A percentile compares a stretch with the other conserved stretches of the same genome.
phyloP scores from a whole-genome alignment of 345 rosid genomes.

The Eucalyptus polyanthemos region DNA sequence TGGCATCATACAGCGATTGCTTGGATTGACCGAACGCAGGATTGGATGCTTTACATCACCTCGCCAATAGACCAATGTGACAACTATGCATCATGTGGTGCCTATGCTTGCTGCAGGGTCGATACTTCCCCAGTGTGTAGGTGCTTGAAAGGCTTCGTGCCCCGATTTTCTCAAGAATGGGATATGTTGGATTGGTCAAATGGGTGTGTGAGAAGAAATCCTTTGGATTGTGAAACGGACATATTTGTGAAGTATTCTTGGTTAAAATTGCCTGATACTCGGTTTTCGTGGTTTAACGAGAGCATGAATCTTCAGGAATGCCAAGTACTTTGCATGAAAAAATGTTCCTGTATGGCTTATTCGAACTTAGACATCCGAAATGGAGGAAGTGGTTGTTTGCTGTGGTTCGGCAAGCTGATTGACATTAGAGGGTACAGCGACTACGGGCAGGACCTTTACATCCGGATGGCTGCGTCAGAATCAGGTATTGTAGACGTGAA shows the following conservation, averaged over 20 bases:
- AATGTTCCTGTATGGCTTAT: constrained; percentile 47
- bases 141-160: constrained; percentile 34
- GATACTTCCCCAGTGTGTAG: constrained; percentile 14
- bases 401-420: neutral
- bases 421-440: neutral
- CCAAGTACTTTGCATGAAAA: constrained; percentile 7
- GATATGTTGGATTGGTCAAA: constrained; percentile 7
- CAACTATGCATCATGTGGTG: constrained; percentile 18
- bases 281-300: constrained; percentile 1
- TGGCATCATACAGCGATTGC: constrained; percentile 17
- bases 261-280: constrained; percentile 35
- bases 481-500: neutral
- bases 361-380: constrained; percentile 16
- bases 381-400: constrained; percentile 8
- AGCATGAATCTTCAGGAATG: constrained; percentile 19
- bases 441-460: constrained; percentile 1
- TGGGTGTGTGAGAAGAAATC: constrained; percentile 32
- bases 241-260: constrained; percentile 9
- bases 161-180: constrained; percentile 22
- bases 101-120: constrained; percentile 20
- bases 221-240: constrained; percentile 12
- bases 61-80: constrained; percentile 33
- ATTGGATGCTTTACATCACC: constrained; percentile 12
- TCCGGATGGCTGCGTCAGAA: neutral
- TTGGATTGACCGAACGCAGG: constrained; percentile 15